Base-by-base conservation (phyloP, 2,329 filamentous ascomycete genomes). In the Tothia fuscella region DNA sequence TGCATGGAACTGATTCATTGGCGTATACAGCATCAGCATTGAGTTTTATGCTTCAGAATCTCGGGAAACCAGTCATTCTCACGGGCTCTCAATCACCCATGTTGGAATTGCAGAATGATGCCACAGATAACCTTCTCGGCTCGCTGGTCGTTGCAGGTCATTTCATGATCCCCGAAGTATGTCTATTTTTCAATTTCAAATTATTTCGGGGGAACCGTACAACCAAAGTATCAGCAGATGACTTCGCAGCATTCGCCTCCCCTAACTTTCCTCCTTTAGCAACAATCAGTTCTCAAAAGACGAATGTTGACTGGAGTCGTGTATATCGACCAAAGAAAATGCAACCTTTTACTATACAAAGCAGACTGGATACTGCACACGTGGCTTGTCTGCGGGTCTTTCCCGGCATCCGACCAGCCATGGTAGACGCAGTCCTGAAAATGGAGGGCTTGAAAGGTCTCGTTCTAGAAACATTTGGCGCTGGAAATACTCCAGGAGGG, bases 81-180 rank as follows among this genome's bases (percentile, higher is more conserved):
- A 95, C 88, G 3, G 68, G 67, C 26, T 68, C 65, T 4, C 66
- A 70, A 49, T 82, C 87, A 1, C 85, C 85, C 35, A 94, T 95
- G 72, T 82, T 91, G 52, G 80, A 88, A 46, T 74, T 93, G 20
- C 87, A 94, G 61, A 91, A 82, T 39, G 88, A 95, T 59, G 88
- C 87, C 7, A 82, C 87, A 28, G 87, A 93, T 63, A 95, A 94
- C 54, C 72, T 95, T 10, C 73, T 94, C 4, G 84, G 84, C 16
- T 88, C 85, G 2, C 71, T 94, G 54, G 86, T 94, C 55, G 81
- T 94, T 43, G 88, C 88, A 3, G 86, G 86, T 25, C 91, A 91
- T 46, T 93, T 93, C 56, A 82, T 86, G 65, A 85, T 95, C 44
- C 87, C 88, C 0, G 88, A 94, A 59, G 88, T 95, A 41, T 88